Base-by-base conservation (phyloP, 2,329 filamentous ascomycete species). In the Pseudopyricularia cyperi region DNA sequence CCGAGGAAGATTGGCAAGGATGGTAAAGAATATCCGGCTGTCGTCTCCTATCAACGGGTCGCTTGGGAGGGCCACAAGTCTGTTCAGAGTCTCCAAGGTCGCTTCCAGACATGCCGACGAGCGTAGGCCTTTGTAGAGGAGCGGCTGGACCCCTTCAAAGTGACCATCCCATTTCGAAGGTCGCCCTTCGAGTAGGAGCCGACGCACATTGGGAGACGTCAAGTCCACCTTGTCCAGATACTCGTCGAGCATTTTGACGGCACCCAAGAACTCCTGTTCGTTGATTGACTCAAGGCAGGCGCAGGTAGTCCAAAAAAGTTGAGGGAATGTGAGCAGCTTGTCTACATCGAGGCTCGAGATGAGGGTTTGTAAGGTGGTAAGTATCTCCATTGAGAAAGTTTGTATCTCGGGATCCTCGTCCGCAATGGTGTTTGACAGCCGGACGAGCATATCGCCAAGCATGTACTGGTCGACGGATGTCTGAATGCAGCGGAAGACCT, bases 251-350 rank as follows among this genome's bases (percentile, higher is more conserved):
- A 98, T 96, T 51, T 87, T 84, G 12, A 96, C 73, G 22, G 87
- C 89, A 63, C 96, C 93, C 55, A 93, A 78, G 56, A 95, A 98
- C 62, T 98, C 93, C 22, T 85, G 80, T 67, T 98, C 94, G 57
- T 97, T 95, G 61, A 97, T 95, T 0, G 93, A 97, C 62, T 97
- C 90, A 19, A 98, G 71, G 63, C 93, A 98, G 11, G 93, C 93
- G 61, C 90, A 96, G 0, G 88, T 95, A 0, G 91, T 95, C 94
- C 94, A 98, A 67, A 98, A 97, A 1, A 98, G 73, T 61, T 97
- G 91, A 2, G 93, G 93, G 57, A 95, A 96, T n/a, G 83, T 82
- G 48, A 95, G 68, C 2, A 98, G 74, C 63, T 90, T 85, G 35
- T 85, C 79, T 0, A 85, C 76, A 19, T 90, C 83, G 28, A 97